Evolutionary conservation across 2,329 filamentous ascomycete genomes (phyloP).

Genomic region (Talaromyces atroroseus): DNA sequence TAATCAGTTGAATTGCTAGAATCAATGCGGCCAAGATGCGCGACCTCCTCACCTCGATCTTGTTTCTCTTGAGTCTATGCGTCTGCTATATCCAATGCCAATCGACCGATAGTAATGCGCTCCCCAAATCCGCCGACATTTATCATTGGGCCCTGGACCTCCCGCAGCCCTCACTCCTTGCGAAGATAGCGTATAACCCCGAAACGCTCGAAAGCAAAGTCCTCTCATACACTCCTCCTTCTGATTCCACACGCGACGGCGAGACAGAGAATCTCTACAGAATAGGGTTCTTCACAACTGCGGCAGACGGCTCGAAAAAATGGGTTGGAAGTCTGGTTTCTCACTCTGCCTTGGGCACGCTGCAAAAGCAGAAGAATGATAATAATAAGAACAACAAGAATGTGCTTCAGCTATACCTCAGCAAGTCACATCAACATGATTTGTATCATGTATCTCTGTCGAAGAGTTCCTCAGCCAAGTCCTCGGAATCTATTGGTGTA

Average conservation of each 20-base stretch:
- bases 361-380: constrained; percentile 21
- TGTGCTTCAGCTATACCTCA: constrained; percentile 35
- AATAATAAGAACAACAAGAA: not conserved
- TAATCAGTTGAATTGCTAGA: not conserved
- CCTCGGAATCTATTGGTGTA: constrained; percentile 20
- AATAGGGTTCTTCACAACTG: constrained; percentile 46
- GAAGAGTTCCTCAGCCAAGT: constrained; percentile 15
- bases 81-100: constrained; percentile 16
- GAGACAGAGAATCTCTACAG: constrained; percentile 47
- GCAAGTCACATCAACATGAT: constrained; percentile 24
- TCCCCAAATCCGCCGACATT: constrained; percentile 26
- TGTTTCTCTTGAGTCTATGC: constrained; percentile 16
- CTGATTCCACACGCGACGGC: constrained; percentile 11
- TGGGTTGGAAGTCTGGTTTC: constrained; percentile 40
- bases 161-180: constrained; percentile 31
- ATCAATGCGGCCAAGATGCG: constrained; percentile 6
- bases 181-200: constrained; percentile 39
- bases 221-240: constrained; percentile 35
- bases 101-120: constrained; percentile 11
- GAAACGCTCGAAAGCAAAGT: constrained; percentile 31
- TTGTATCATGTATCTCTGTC: constrained; percentile 38
- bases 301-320: constrained; percentile 26
- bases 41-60: constrained; percentile 10
- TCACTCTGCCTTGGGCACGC: constrained; percentile 25
- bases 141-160: constrained; percentile 33